Evolutionary conservation across 257 asterid genomes (phyloP).

Genomic region (Plantago elongata): DNA sequence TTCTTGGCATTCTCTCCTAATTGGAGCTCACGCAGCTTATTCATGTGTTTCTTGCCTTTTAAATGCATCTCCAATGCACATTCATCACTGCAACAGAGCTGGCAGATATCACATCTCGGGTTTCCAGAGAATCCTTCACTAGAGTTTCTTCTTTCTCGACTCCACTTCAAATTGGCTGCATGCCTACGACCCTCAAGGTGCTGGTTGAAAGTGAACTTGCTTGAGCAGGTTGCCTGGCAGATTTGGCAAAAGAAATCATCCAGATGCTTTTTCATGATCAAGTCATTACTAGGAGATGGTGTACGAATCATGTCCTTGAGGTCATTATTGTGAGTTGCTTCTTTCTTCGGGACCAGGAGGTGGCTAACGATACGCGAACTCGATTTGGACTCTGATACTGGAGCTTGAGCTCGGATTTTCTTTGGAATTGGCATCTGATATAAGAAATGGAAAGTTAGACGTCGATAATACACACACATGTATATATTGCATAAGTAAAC

Average conservation of each 20-base stretch:
- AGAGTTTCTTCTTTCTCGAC: neutral
- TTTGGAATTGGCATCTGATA: too few species aligned
- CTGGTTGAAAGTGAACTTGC: neutral
- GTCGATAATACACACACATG: too few species aligned
- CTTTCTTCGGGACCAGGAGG: too few species aligned
- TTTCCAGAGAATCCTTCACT: too few species aligned
- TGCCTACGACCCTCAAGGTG: neutral
- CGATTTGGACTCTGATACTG: too few species aligned
- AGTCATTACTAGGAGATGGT: slow-evolving; percentile 2
- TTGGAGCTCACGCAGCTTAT: slow-evolving; percentile 15
- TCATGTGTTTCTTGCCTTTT: slow-evolving; percentile 38
- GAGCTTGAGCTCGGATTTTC: too few species aligned
- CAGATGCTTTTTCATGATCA: neutral
- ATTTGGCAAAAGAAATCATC: slow-evolving; percentile 1
- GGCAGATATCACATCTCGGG: neutral
- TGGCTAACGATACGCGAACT: too few species aligned
- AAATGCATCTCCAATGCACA: slow-evolving; percentile 21
- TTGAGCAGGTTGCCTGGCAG: neutral
- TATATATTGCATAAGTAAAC: too few species aligned
- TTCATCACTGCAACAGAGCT: slow-evolving; percentile 23
- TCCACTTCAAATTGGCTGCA: neutral
- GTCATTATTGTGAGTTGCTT: too few species aligned
- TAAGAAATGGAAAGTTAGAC: too few species aligned
- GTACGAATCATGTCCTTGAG: neutral
- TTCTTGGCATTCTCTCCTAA: neutral